Evolutionary conservation across 148 eudicot species (phyloP), one percentile per base, ranked within the genome.

Genomic region (Tetragonia tetragonoides): DNA sequence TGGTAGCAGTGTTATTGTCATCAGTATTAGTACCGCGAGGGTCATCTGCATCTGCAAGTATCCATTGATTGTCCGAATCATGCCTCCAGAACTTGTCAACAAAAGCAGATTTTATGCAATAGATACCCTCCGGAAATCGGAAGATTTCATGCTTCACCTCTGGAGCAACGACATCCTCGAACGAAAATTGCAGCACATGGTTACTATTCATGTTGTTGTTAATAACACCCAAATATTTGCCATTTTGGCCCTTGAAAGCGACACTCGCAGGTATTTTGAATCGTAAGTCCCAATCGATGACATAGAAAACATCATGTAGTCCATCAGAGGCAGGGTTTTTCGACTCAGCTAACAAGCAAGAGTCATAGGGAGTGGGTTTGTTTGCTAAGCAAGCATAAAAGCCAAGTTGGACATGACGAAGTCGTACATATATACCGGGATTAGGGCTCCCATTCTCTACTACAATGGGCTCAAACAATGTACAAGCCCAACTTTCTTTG

Each of bases 401-500:
- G 56, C 63, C 71, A 7, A 75, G 78, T 64, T 75, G 78, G 37
- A 75, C 78, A 5, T 80, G 82, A 6, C 68, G 0, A 1, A 80
- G 60, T 75, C 82, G 66, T 2, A 47, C 3, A 34, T 75, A 28
- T 28, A 28, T 28, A 28, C 34, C 34, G 34, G 34, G 34, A 28
- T 28, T 28, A 28, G 34, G 34, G 34, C 34, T 75, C 0, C 34
- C 34, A 3, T 60, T 51, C 0, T 51, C 64, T 3, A 41, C 39
- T 28, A 64, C 15, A 6, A 3, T 80, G 3, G 49, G 77, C 65
- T 74, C 57, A 23, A 80, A 80, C 7, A 80, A 15, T 44, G 82
- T 79, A 21, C 82, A 79, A 6, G 47, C 56, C 82, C 82, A 79
- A 15, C 11, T 79, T 14, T 14, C 34, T 65, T 73, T 37, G 16